Evolutionary conservation across 768 basidiomycete genomes (phyloP).

Genomic region (Polyporus arcularius): DNA sequence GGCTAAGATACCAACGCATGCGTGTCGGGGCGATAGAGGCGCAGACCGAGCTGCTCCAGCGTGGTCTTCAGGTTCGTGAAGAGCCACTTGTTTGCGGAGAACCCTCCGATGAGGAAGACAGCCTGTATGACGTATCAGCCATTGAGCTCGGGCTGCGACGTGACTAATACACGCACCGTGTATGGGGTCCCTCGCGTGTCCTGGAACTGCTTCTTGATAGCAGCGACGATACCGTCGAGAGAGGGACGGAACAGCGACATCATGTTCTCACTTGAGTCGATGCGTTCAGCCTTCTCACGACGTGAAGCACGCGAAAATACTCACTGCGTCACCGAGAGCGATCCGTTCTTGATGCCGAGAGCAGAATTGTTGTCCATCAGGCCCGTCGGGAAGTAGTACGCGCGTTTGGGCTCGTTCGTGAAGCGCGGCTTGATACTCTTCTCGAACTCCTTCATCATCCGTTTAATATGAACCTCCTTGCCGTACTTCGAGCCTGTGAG

Average conservation of each 20-base stretch:
- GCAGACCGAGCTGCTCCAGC: conserved; percentile 52
- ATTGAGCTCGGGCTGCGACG: neutral
- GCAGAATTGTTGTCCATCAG: conserved; percentile 45
- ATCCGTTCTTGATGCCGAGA: conserved; percentile 40
- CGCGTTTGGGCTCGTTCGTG: conserved; percentile 34
- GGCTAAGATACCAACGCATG: conserved; percentile 54
- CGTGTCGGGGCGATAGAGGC: conserved; percentile 71
- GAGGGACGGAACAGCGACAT: conserved; percentile 48
- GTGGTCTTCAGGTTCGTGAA: conserved; percentile 70
- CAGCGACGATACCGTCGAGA: conserved; percentile 37
- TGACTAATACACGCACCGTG: neutral
- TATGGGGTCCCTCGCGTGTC: neutral
- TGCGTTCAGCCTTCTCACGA: neutral
- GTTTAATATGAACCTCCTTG: conserved; percentile 33
- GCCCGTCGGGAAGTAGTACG: neutral
- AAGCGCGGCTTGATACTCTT: conserved; percentile 44
- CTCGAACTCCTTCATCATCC: conserved; percentile 43
- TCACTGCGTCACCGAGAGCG: conserved; percentile 41
- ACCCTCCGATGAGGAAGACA: conserved; percentile 80
- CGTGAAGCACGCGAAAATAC: neutral
- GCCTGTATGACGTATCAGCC: conserved; percentile 52
- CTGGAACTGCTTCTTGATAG: conserved; percentile 8
- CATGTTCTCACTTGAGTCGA: conserved; percentile 33
- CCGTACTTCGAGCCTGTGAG: conserved; percentile 31
- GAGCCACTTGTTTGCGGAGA: conserved; percentile 79